Evolutionary conservation across 2,329 filamentous ascomycete genomes (phyloP), one percentile per base, ranked within the genome.

Genomic region (Neoascochyta sp.): DNA sequence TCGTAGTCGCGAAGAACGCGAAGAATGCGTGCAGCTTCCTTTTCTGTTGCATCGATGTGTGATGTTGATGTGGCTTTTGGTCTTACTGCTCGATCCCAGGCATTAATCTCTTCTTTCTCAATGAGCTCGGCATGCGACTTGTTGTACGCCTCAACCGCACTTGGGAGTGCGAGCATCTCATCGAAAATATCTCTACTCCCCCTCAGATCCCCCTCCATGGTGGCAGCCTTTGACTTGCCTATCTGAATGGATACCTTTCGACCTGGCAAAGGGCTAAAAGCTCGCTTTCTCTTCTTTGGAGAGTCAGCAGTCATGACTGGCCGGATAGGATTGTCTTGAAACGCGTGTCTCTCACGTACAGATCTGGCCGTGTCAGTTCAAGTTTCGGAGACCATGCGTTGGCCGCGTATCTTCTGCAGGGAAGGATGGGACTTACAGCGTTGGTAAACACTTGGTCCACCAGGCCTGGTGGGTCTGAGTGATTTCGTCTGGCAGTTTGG

Each of bases 1-100:
- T 71, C 68, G 41, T 62, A 53, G 34, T 71, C 67, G n/a, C 67
- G 53, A 8, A 69, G 48, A 10, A 39, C 53, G 9, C 37, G 39
- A 9, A 69, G 40, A 13, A 70, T 66, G 5, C 24, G 9, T 9
- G 50, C 54, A 22, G 65, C 65, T 24, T 41, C 32, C 13, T 21
- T 41, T 31, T 68, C 62, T 5, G 16, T 24, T 15, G 34, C 31
- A 46, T 27, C 57, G 52, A 16, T 12, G n/a, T 16, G 27, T 21
- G 30, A 36, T 12, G 20, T 21, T 11, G 39, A 37, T 3, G 11
- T 34, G 5, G 24, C 12, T 9, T 20, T 39, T 4, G 41, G 41
- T 18, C 32, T 56, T 11, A 55, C 63, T 7, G 38, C 30, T 16
- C 41, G 45, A 42, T 69, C 59, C 66, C 67, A 70, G 7, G 57